A percentile compares a stretch with the other conserved stretches of the same genome.
Evolutionary conservation across 805 yeast species (phyloP).

Genomic region (Yarrowia keelungensis): DNA sequence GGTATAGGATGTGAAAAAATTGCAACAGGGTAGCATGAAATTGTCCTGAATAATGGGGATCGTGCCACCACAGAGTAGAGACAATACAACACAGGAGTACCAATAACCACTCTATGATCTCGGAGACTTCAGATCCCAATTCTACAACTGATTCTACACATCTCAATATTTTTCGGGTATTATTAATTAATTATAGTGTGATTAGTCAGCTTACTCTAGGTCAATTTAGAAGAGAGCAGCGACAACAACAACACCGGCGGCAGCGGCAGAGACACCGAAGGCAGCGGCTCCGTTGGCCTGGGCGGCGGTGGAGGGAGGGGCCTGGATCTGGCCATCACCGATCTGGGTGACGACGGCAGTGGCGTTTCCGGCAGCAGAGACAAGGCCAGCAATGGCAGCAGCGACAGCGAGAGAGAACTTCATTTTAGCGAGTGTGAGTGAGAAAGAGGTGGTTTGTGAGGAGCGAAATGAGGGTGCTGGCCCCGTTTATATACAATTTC

Average conservation of each 20-base stretch:
- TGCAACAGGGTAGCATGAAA: too few relatives aligned
- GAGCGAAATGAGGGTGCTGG: not conserved
- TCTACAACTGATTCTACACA: too few relatives aligned
- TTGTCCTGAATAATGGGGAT: too few relatives aligned
- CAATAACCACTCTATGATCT: too few relatives aligned
- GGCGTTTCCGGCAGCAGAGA: conserved; percentile 25
- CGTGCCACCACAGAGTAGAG: too few relatives aligned
- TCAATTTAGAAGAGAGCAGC: conserved; percentile 12
- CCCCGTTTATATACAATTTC: not conserved
- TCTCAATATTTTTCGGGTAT: not conserved
- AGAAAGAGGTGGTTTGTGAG: too few relatives aligned
- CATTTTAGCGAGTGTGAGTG: conserved; percentile 17
- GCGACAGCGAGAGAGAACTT: conserved; percentile 33
- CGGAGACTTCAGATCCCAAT: too few relatives aligned
- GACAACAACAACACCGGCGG: conserved; percentile 26
- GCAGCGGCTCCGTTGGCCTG: conserved; percentile 35
- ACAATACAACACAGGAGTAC: too few relatives aligned
- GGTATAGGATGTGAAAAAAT: too few relatives aligned
- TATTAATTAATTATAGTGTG: conserved; percentile 7
- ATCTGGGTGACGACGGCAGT: conserved; percentile 37
- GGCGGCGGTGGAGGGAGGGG: conserved; percentile 27
- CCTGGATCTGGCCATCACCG: conserved; percentile 38
- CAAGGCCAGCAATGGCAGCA: conserved; percentile 25
- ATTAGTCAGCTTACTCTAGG: not conserved
- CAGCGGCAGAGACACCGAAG: conserved; percentile 31